A percentile compares a stretch with the other conserved stretches of the same genome.
Conservation (phyloP, 306 rosid species). For the Dryas drummondii region DNA sequence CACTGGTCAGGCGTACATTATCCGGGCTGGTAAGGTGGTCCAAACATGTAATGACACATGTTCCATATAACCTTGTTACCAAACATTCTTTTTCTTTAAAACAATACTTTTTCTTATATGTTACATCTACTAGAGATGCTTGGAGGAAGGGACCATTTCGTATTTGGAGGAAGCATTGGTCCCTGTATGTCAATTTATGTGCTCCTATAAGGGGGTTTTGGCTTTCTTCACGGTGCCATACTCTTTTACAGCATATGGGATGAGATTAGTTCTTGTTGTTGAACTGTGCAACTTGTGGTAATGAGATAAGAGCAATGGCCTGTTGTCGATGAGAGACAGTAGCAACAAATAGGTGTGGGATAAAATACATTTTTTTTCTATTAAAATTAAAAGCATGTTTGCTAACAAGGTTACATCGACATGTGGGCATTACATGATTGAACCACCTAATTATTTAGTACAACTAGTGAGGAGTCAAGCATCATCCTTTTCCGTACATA, state of each 20-base stretch:
- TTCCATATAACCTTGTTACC: background rate
- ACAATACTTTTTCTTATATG: background rate
- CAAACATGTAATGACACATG: slow-evolving; percentile 9
- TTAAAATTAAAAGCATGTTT: background rate
- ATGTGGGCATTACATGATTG: no score
- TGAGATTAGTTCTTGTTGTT: background rate
- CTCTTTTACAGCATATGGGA: background rate
- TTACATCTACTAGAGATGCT: background rate
- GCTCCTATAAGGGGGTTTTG: background rate
- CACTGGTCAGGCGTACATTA: slow-evolving; percentile 7
- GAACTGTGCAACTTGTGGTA: background rate
- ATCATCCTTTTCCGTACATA: no score
- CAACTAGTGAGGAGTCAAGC: no score
- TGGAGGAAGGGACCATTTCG: background rate
- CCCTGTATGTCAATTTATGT: background rate
- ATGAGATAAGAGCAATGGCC: background rate
- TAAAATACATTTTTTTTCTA: background rate
- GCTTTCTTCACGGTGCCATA: background rate
- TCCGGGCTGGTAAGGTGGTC: background rate
- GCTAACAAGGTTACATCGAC: no score
- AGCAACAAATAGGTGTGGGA: background rate
- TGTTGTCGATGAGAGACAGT: background rate
- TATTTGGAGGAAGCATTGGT: background rate
- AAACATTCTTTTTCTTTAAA: background rate
- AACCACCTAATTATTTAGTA: no score